Evolutionary conservation across 352 stramenopile species (phyloP).

Genomic region (Globisporangium splendens): DNA sequence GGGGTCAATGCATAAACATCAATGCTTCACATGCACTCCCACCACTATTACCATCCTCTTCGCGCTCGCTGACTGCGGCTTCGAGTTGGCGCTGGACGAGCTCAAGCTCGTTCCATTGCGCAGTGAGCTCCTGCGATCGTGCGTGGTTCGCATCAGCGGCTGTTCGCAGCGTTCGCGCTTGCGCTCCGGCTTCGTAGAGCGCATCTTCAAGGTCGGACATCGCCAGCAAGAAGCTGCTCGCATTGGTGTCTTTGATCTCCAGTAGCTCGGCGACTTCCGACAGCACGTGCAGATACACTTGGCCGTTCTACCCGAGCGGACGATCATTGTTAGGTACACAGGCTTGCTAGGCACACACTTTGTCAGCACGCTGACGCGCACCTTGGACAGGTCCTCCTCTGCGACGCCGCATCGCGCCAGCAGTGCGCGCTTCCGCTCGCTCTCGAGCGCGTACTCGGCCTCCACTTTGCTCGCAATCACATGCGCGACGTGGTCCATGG

Average conservation of each 20-base stretch:
- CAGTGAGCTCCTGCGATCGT: slow-evolving; percentile 24
- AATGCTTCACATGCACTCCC: background rate
- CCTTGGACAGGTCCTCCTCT: slow-evolving; percentile 48
- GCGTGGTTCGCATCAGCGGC: slow-evolving; percentile 5
- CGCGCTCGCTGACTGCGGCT: slow-evolving; percentile 26
- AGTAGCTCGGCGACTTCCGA: slow-evolving; percentile 37
- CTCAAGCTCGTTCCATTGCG: slow-evolving; percentile 26
- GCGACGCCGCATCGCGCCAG: slow-evolving; percentile 24
- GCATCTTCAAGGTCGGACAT: slow-evolving; percentile 23
- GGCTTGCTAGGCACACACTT: background rate
- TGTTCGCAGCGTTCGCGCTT: slow-evolving; percentile 8
- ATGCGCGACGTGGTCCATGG: slow-evolving; percentile 11
- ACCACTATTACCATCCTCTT: slow-evolving; percentile 23
- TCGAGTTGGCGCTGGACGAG: slow-evolving; percentile 25
- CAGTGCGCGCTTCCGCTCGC: slow-evolving; percentile 26
- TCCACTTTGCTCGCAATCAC: slow-evolving; percentile 18
- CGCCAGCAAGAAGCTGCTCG: slow-evolving; percentile 36
- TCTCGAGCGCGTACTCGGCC: slow-evolving; percentile 32
- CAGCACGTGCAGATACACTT: slow-evolving; percentile 47
- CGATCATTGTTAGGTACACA: background rate
- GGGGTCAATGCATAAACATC: no score
- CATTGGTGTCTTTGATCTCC: slow-evolving; percentile 29
- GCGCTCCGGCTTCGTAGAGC: slow-evolving; percentile 13
- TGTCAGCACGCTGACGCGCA: slow-evolving; percentile 5
- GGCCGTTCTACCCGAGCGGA: slow-evolving; percentile 25